Percentiles rank a stretch among this genome's conserved stretches.
phyloP scores from a whole-genome alignment of 129 eudicot genomes.

The Centrapalus pauciflorus region DNA sequence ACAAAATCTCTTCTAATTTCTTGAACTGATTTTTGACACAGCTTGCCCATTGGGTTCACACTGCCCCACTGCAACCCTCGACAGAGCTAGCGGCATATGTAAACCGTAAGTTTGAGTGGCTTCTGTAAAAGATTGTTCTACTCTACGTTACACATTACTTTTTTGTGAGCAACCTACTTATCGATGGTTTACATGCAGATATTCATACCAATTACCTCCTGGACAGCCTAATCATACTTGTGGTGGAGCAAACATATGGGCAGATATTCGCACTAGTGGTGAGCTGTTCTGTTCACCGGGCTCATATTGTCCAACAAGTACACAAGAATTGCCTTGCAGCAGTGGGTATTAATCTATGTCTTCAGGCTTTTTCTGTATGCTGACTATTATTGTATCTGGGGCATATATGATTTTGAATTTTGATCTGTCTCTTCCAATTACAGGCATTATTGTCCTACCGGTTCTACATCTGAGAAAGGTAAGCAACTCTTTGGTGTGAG shows the following conservation, averaged over 20 bases:
- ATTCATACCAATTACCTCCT: slow-evolving; percentile 71
- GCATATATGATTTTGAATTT: slow-evolving; percentile 5
- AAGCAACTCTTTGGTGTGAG: slow-evolving; percentile 25
- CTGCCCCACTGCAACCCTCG: slow-evolving; percentile 75
- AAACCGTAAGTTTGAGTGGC: slow-evolving; percentile 66
- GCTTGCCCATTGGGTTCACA: slow-evolving; percentile 97
- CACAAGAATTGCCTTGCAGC: slow-evolving; percentile 45
- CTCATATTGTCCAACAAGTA: slow-evolving; percentile 76
- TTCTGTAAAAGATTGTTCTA: not conserved
- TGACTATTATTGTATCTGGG: no score
- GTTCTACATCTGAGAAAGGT: slow-evolving; percentile 80
- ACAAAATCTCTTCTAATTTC: slow-evolving; percentile 5
- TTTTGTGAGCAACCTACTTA: slow-evolving; percentile 8
- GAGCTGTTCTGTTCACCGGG: slow-evolving; percentile 89
- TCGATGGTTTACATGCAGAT: slow-evolving; percentile 43
- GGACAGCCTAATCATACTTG: slow-evolving; percentile 76
- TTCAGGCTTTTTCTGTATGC: not conserved
- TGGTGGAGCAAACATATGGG: slow-evolving; percentile 94
- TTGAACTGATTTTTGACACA: slow-evolving; percentile 23
- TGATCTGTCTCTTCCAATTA: slow-evolving; percentile 18
- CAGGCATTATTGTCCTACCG: slow-evolving; percentile 87
- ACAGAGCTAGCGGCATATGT: slow-evolving; percentile 57
- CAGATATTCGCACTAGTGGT: slow-evolving; percentile 56
- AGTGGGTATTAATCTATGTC: slow-evolving; percentile 52
- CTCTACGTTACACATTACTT: not conserved